Evolutionary conservation across 805 yeast genomes (phyloP).

Genomic region (Candida namnaoensis): DNA sequence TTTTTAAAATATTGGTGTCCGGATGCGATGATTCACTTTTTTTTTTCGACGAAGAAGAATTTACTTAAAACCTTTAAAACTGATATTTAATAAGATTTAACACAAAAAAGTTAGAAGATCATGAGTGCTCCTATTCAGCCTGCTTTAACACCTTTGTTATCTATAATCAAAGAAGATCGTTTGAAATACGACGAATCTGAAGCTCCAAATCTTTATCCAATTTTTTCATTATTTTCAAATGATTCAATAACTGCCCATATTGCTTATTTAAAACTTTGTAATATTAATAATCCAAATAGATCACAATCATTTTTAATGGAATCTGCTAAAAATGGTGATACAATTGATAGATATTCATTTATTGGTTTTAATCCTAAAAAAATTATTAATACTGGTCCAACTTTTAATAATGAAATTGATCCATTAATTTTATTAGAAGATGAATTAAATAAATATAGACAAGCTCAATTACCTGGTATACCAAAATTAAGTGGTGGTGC

Average conservation of each 20-base stretch:
- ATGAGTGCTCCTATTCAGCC: constrained; percentile 30
- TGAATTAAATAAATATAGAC: constrained; percentile 57
- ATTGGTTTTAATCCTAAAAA: constrained; percentile 83
- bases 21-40: too few species aligned
- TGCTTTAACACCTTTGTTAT: constrained; percentile 32
- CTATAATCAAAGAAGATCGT: constrained; percentile 30
- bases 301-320: constrained; percentile 77
- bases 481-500: constrained; percentile 93
- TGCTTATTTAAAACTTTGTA: constrained; percentile 79
- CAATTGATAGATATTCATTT: constrained; percentile 83
- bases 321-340: constrained; percentile 83
- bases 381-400: constrained; percentile 75
- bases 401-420: constrained; percentile 48
- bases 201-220: constrained; percentile 68
- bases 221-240: constrained; percentile 64
- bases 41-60: too few species aligned
- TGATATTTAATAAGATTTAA: too few species aligned
- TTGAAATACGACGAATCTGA: constrained; percentile 13
- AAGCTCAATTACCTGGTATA: constrained; percentile 74
- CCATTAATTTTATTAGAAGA: constrained; percentile 70
- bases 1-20: too few species aligned
- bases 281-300: constrained; percentile 43
- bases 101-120: too few species aligned
- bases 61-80: too few species aligned
- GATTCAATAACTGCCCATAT: constrained; percentile 82